A percentile compares a stretch with the other conserved stretches of the same genome.
Evolutionary conservation across 2,329 filamentous ascomycete genomes (phyloP).

Genomic region (Tolypocladium inflatum): DNA sequence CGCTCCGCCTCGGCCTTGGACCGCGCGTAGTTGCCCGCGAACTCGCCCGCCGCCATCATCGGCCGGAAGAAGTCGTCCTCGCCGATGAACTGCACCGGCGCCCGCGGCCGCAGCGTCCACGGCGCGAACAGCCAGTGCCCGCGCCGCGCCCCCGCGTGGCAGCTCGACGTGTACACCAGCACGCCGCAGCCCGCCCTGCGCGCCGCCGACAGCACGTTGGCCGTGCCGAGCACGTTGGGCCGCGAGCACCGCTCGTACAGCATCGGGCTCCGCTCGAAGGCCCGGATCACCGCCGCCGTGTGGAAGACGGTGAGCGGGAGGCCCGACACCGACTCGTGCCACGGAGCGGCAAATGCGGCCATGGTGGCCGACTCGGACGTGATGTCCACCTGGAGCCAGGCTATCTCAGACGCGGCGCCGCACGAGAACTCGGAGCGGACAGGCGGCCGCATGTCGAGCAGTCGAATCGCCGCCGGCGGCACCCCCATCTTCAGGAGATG

Average conservation of each 20-base stretch:
- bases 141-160: constrained; percentile 31
- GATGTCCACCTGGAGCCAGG: constrained; percentile 40
- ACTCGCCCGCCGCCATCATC: constrained; percentile 28
- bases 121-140: constrained; percentile 32
- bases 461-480: constrained; percentile 38
- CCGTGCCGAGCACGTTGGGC: constrained; percentile 42
- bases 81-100: constrained; percentile 34
- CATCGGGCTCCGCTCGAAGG: constrained; percentile 34
- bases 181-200: constrained; percentile 34
- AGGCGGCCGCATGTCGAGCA: constrained; percentile 39
- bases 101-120: constrained; percentile 28
- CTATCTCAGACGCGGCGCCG: constrained; percentile 17
- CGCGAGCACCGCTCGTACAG: constrained; percentile 34
- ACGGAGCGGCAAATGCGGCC: constrained; percentile 36
- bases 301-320: constrained; percentile 48
- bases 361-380: constrained; percentile 31
- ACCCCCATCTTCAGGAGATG: constrained; percentile 45
- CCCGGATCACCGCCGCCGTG: constrained; percentile 44
- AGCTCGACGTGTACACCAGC: constrained; percentile 42
- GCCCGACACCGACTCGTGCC: constrained; percentile 28
- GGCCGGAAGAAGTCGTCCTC: constrained; percentile 33
- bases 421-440: constrained; percentile 29
- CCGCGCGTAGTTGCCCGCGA: constrained; percentile 40
- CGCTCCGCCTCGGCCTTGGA: constrained; percentile 43
- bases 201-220: constrained; percentile 37